A percentile compares a stretch with the other conserved stretches of the same genome.
phyloP scores from a whole-genome alignment of 2,329 filamentous ascomycete species.

The Fusarium ambrosium region DNA sequence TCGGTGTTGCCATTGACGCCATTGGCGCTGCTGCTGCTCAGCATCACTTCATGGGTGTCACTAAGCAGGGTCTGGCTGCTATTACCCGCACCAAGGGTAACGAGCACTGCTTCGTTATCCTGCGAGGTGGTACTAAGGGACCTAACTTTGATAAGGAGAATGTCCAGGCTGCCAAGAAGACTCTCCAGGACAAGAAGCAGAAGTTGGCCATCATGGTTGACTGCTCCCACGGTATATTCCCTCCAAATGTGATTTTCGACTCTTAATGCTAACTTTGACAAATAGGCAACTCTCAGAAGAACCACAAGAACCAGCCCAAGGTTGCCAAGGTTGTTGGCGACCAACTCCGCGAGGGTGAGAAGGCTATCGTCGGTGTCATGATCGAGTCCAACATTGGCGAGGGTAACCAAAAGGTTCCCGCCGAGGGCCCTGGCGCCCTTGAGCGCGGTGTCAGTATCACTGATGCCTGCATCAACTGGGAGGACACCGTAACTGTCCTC shows the following conservation, averaged over 20 bases:
- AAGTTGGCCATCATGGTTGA: slow-evolving; percentile 96
- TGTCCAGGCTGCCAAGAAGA: slow-evolving; percentile 83
- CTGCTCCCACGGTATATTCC: slow-evolving; percentile 87
- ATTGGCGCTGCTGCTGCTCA: slow-evolving; percentile 88
- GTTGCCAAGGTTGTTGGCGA: slow-evolving; percentile 86
- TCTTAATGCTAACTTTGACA: slow-evolving; percentile 3
- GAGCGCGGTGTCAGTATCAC: slow-evolving; percentile 96
- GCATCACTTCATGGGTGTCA: slow-evolving; percentile 99
- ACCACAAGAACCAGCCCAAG: slow-evolving; percentile 97
- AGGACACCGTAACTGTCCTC: slow-evolving; percentile 82
- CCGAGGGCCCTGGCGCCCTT: slow-evolving; percentile 81
- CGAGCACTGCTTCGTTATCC: slow-evolving; percentile 96
- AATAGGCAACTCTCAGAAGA: slow-evolving; percentile 93
- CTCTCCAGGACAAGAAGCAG: slow-evolving; percentile 84
- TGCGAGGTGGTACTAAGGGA: slow-evolving; percentile 90
- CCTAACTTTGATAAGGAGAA: slow-evolving; percentile 93
- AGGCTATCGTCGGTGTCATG: slow-evolving; percentile 94
- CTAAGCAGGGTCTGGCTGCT: slow-evolving; percentile 94
- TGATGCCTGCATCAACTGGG: slow-evolving; percentile 96
- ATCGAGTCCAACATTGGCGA: slow-evolving; percentile 98
- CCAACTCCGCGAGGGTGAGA: slow-evolving; percentile 89
- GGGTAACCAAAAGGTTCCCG: slow-evolving; percentile 87
- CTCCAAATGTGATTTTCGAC: slow-evolving; percentile 73
- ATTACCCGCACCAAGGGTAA: slow-evolving; percentile 95
- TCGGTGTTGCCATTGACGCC: slow-evolving; percentile 93